phyloP scores from a whole-genome alignment of 805 yeast genomes.

The Candida corydali region DNA sequence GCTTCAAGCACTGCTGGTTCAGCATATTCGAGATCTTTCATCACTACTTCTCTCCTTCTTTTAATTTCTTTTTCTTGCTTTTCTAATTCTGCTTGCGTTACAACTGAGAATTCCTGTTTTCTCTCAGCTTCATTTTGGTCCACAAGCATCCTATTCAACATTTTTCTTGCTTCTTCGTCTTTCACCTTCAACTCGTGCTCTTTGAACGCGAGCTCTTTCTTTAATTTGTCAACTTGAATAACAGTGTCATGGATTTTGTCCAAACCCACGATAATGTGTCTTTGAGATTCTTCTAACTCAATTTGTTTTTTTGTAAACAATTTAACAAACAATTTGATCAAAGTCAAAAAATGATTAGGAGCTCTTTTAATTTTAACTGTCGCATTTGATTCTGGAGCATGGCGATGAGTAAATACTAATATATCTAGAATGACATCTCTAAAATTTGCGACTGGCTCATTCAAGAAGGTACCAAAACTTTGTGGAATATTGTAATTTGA shows the following conservation, averaged over 20 bases:
- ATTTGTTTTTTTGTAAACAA: slow-evolving; percentile 41
- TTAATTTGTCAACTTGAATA: slow-evolving; percentile 60
- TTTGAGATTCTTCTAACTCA: slow-evolving; percentile 59
- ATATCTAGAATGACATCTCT: slow-evolving; percentile 46
- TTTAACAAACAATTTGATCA: slow-evolving; percentile 42
- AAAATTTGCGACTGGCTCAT: slow-evolving; percentile 15
- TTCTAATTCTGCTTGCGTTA: slow-evolving; percentile 65
- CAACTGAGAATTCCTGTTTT: slow-evolving; percentile 78
- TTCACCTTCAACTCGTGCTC: slow-evolving; percentile 47
- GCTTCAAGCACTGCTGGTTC: slow-evolving; percentile 87
- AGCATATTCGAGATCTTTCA: slow-evolving; percentile 64
- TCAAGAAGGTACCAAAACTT: slow-evolving; percentile 11
- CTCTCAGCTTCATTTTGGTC: slow-evolving; percentile 93
- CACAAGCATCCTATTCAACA: slow-evolving; percentile 68
- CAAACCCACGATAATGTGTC: slow-evolving; percentile 70
- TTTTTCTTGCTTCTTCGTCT: slow-evolving; percentile 63
- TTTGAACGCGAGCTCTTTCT: slow-evolving; percentile 50
- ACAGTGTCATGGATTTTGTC: slow-evolving; percentile 76
- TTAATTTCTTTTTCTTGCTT: slow-evolving; percentile 62
- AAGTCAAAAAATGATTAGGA: slow-evolving; percentile 56
- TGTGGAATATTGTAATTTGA: slow-evolving; percentile 37
- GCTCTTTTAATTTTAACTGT: slow-evolving; percentile 16
- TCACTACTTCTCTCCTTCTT: slow-evolving; percentile 49
- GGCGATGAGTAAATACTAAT: slow-evolving; percentile 44
- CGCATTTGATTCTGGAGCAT: slow-evolving; percentile 12